Base-by-base conservation (phyloP, 2,329 filamentous ascomycete genomes). In the Aureobasidium pullulans region DNA sequence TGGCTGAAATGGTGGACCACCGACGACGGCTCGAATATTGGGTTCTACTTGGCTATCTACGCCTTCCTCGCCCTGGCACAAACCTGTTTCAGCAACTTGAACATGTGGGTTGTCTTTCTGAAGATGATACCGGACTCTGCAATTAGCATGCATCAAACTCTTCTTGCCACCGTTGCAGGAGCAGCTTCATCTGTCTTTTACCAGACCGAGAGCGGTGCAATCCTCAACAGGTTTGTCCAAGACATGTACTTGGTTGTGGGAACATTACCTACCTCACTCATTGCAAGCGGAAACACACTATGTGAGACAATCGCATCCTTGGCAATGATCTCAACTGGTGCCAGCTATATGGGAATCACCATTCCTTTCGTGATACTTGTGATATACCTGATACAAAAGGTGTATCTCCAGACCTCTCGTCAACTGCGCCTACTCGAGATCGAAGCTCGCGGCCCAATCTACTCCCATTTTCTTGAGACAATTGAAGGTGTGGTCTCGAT, bases 341-440 rank as follows among this genome's bases (percentile, higher is more conserved):
- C 76, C 0, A 66, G 67, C 3, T 77, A 72, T 37, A 70, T 72
- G 9, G 75, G 73, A 3, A 70, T 73, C 6, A 67, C 70, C 0
- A 69, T 76, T 47, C 76, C 77, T 0, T 57, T 76, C 23, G 66
- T 77, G 2, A 59, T 72, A 7, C 4, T 48, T 8, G 29, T 29
- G 8, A 48, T 48, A 32, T 50, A 37, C 32, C 11, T 19, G 32
- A 39, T 39, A 36, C 47, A 50, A 15, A 50, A 50, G 8, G 72
- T 75, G 62, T 80, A 80, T 63, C 72, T 80, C 6, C 71, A 70
- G 10, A 79, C 77, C 4, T 77, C 76, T 8, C 72, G 77, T 1
- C 77, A 79, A 62, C 66, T 80, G 2, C 76, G 81, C 39, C 72
- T 81, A 15, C 70, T 83, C 7, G 81, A 83, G 65, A 71, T 83